These are phyloP conservation scores for Coniella lustricola DNA, from an alignment of 2,329 filamentous ascomycete genomes.

Conservation along the genomic window DNA sequence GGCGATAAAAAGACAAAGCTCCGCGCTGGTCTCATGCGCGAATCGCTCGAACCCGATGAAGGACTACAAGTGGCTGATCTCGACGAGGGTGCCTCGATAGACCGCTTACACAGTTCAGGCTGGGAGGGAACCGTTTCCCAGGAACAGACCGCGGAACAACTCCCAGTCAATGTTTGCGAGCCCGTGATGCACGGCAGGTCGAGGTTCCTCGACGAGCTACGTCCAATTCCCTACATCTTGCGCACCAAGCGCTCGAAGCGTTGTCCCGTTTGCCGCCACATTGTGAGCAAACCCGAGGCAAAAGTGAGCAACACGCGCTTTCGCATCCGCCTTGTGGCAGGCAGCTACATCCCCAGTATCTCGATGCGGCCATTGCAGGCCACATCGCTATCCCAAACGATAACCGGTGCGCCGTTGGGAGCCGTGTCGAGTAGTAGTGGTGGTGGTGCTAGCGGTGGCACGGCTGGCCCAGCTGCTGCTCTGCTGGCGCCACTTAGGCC, in stretches of 20 bases:
- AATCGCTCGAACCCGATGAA: slow-evolving; percentile 64
- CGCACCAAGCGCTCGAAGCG: slow-evolving; percentile 91
- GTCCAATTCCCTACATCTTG: slow-evolving; percentile 74
- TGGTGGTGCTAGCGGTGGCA: too few relatives aligned
- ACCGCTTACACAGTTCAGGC: slow-evolving; percentile 49
- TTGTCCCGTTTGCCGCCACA: slow-evolving; percentile 86
- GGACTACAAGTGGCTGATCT: slow-evolving; percentile 60
- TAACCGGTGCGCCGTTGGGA: slow-evolving; percentile 11
- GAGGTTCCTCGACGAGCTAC: slow-evolving; percentile 65
- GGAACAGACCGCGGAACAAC: slow-evolving; percentile 42
- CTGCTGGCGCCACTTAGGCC: slow-evolving; percentile 52
- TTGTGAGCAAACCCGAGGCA: slow-evolving; percentile 86
- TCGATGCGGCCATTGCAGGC: slow-evolving; percentile 56
- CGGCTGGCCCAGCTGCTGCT: slow-evolving; percentile 5
- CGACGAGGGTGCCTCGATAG: slow-evolving; percentile 56
- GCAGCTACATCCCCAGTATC: slow-evolving; percentile 80
- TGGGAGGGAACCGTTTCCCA: slow-evolving; percentile 55
- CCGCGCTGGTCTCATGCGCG: slow-evolving; percentile 69
- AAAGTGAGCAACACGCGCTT: slow-evolving; percentile 86
- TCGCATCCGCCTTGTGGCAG: slow-evolving; percentile 84
- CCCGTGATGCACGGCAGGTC: slow-evolving; percentile 39
- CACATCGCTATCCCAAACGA: slow-evolving; percentile 18
- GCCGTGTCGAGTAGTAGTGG: too few relatives aligned
- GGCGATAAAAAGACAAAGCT: slow-evolving; percentile 58
- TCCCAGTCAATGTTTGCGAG: slow-evolving; percentile 26